Base-by-base conservation (phyloP, 2,329 filamentous ascomycete species). In the Cryoendolithus antarcticus region DNA sequence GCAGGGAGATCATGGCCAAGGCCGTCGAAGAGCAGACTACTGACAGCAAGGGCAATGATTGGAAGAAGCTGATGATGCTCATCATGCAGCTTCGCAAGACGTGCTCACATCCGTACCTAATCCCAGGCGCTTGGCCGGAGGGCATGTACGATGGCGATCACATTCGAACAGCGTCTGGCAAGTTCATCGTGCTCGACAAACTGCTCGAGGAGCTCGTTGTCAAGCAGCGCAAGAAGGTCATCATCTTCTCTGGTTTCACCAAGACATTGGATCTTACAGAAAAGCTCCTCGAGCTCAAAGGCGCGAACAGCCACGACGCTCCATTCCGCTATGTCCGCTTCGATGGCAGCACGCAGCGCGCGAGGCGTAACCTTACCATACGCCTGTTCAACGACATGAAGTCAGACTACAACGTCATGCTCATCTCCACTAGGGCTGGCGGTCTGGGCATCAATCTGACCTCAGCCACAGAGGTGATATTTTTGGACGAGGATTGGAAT, bases 171-270 rank as follows among this genome's bases (percentile, higher is more conserved):
- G 66, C 67, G 1, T 74, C 71, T 0, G 70, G 69, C 19, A 76
- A 76, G 45, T 73, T 74, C 50, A 67, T 74, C 11, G 58, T 74
- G 0, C 54, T 75, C 1, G 63, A 70, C 34, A 75, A 71, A 48
- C 57, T 72, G 3, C 50, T 72, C 28, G 61, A 62, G 9, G 62
- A 70, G 41, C 56, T 67, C 2, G 65, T 74, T 2, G 51, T 72
- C 36, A 62, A 67, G 40, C 59, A 70, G 35, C 55, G 57, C n/a
- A 69, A 69, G 48, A 75, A 75, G 44, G 59, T 75, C 0, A 54
- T 75, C 4, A 69, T 75, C n/a, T 75, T 76, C 42, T 72, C 70
- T 0, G 63, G 68, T 2, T 75, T 74, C 42, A 72, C 67, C 0
- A 56, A 58, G 8, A 69, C 66, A 3, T 57, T 75, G 0, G 63